Conservation (phyloP, 2,329 filamentous ascomycete species). For the Penicillium sp. region DNA sequence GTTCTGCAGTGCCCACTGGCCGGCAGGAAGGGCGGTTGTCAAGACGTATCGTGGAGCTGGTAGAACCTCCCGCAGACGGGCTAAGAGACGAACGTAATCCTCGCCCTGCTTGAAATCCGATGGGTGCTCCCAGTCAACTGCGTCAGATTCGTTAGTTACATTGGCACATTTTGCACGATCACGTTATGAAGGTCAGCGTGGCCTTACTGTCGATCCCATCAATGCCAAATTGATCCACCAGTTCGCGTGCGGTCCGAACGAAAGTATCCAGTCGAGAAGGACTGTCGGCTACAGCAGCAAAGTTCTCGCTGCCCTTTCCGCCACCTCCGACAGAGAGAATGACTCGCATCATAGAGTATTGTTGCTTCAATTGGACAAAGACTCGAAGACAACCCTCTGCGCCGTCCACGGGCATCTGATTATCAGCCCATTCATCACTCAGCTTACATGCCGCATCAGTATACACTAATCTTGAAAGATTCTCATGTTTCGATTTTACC, state of each 20-base stretch:
- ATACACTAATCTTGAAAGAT: background rate
- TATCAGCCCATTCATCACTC: conserved; percentile 75
- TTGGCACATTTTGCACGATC: background rate
- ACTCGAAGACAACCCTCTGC: conserved; percentile 68
- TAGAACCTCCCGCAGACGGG: conserved; percentile 63
- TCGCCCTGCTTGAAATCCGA: conserved; percentile 61
- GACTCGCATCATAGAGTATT: conserved; percentile 66
- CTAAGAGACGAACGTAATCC: conserved; percentile 67
- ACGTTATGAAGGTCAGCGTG: background rate
- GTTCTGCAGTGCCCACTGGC: conserved; percentile 61
- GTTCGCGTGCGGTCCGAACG: conserved; percentile 60
- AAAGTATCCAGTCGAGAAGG: conserved; percentile 63
- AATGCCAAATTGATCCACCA: conserved; percentile 68
- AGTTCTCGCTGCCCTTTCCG: conserved; percentile 60
- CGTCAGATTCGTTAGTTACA: background rate
- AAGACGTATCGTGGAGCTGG: conserved; percentile 65
- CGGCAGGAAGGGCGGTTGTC: conserved; percentile 68
- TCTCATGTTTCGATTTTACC: conserved; percentile 33
- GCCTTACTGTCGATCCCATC: conserved; percentile 72
- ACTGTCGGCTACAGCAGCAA: conserved; percentile 63
- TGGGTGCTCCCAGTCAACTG: conserved; percentile 80
- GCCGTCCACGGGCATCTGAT: conserved; percentile 67
- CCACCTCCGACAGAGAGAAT: conserved; percentile 73
- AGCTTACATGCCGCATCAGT: conserved; percentile 50
- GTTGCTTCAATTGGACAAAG: conserved; percentile 67